These are phyloP conservation scores for Rutstroemia sydowiana DNA, from an alignment of 2,329 filamentous ascomycete genomes.

Conservation along the genomic window DNA sequence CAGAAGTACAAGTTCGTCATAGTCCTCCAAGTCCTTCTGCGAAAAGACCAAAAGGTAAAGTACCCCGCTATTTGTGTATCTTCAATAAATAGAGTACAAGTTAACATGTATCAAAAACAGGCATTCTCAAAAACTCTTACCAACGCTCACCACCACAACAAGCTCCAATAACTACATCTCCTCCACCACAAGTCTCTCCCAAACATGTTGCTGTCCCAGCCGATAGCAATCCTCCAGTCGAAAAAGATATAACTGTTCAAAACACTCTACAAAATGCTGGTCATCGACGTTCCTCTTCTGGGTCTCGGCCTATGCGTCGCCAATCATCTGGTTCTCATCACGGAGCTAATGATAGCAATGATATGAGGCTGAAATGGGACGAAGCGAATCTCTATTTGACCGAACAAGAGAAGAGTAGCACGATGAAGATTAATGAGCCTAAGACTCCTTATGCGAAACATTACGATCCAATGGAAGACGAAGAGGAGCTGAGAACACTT, in stretches of 20 bases:
- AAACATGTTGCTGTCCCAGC: slow-evolving; percentile 26
- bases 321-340: slow-evolving; percentile 31
- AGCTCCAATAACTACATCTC: slow-evolving; percentile 36
- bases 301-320: slow-evolving; percentile 48
- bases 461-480: slow-evolving; percentile 85
- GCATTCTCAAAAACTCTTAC: slow-evolving; percentile 89
- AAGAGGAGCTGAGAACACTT: slow-evolving; percentile 54
- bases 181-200: slow-evolving; percentile 29
- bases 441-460: slow-evolving; percentile 94
- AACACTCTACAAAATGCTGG: slow-evolving; percentile 95
- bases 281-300: slow-evolving; percentile 76
- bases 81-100: slow-evolving; percentile 1
- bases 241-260: slow-evolving; percentile 66
- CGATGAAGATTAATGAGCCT: slow-evolving; percentile 98
- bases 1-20: slow-evolving; percentile 23
- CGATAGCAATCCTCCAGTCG: not conserved
- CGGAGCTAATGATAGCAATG: slow-evolving; percentile 51
- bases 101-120: slow-evolving; percentile 38
- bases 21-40: slow-evolving; percentile 28
- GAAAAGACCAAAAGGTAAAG: slow-evolving; percentile 32
- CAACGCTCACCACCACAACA: slow-evolving; percentile 47
- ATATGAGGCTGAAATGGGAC: slow-evolving; percentile 88
- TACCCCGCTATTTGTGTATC: slow-evolving; percentile 4
- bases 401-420: slow-evolving; percentile 88
- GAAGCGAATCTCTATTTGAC: slow-evolving; percentile 96